phyloP scores from a whole-genome alignment of 768 basidiomycete species.

The Podaxis sp. region DNA sequence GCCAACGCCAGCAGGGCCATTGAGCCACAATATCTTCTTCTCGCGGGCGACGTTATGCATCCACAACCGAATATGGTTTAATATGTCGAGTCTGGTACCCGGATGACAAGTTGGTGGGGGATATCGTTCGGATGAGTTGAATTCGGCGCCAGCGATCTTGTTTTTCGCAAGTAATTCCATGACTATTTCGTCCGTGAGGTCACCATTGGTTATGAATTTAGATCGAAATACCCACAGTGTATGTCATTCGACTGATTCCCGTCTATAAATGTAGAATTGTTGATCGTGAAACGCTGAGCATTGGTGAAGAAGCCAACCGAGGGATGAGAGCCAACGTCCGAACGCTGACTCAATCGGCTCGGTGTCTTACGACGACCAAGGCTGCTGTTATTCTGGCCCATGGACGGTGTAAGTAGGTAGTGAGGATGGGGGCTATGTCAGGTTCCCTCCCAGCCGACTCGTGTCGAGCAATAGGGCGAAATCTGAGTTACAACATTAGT shows the following conservation, averaged over 20 bases:
- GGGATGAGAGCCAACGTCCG: too few relatives aligned
- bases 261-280: background rate
- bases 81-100: background rate
- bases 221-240: background rate
- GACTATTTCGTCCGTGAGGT: background rate
- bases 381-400: too few relatives aligned
- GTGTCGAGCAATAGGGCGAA: too few relatives aligned
- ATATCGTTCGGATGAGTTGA: background rate
- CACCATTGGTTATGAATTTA: background rate
- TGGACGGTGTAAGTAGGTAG: too few relatives aligned
- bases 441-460: too few relatives aligned
- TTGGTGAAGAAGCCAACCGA: background rate
- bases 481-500: too few relatives aligned
- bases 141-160: background rate
- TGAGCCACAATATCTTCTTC: background rate
- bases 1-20: slow-evolving; percentile 5
- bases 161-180: background rate
- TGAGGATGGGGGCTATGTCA: too few relatives aligned
- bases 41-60: background rate
- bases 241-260: background rate
- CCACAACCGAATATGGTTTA: background rate
- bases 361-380: too few relatives aligned
- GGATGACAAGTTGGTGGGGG: background rate
- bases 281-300: background rate
- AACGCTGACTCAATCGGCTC: too few relatives aligned